Evolutionary conservation across 306 rosid species (phyloP).

Genomic region (Cucumis hystrix): DNA sequence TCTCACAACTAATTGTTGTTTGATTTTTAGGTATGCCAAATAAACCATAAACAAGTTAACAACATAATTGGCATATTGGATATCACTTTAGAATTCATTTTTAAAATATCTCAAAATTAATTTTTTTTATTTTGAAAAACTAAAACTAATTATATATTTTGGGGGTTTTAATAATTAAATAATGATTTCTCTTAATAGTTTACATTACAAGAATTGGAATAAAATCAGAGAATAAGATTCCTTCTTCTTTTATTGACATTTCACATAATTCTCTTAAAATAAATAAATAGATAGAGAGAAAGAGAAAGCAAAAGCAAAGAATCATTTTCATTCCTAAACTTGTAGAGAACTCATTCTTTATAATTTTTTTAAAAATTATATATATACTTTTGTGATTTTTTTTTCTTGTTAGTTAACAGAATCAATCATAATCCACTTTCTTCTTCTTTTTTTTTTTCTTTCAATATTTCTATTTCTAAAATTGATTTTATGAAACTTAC

Average conservation of each 20-base stretch:
- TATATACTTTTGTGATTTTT: not conserved
- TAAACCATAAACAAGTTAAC: too few species aligned
- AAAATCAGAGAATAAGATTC: not conserved
- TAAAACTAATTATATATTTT: not conserved
- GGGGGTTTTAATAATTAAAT: not conserved
- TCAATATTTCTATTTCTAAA: not conserved
- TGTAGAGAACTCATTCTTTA: not conserved
- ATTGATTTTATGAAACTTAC: not conserved
- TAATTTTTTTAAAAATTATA: not conserved
- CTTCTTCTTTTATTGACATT: not conserved
- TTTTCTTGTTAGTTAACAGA: not conserved
- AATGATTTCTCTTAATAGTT: not conserved
- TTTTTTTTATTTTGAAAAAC: not conserved
- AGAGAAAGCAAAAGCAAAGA: not conserved
- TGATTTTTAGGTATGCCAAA: too few species aligned
- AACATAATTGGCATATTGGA: not conserved
- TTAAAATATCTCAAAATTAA: too few species aligned
- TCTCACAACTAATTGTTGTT: too few species aligned
- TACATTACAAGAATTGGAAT: not conserved
- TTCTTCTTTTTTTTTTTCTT: not conserved
- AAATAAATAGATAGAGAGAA: too few species aligned
- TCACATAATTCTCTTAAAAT: not conserved
- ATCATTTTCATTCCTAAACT: not conserved
- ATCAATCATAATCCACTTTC: not conserved
- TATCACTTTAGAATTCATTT: not conserved